These are phyloP conservation scores for Fusarium mundagurra DNA, from an alignment of 2,329 filamentous ascomycete species.

Conservation along the genomic window DNA sequence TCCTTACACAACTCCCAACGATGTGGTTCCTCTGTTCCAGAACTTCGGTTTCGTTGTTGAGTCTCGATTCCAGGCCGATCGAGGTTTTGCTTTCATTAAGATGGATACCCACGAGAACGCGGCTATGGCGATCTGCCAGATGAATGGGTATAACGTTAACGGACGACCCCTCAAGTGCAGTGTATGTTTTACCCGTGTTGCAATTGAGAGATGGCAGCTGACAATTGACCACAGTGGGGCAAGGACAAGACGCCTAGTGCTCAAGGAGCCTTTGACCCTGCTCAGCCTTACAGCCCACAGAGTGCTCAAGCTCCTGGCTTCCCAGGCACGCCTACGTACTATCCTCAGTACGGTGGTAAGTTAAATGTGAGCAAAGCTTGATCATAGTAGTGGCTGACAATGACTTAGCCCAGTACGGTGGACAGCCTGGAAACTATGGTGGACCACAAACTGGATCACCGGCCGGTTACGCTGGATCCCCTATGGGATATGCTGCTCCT, in stretches of 20 bases:
- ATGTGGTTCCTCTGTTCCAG: slow-evolving; percentile 97
- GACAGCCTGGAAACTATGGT: slow-evolving; percentile 74
- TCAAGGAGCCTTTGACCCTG: slow-evolving; percentile 77
- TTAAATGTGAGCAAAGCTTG: slow-evolving; percentile 31
- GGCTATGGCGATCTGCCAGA: slow-evolving; percentile 96
- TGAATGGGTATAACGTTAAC: slow-evolving; percentile 98
- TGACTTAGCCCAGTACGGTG: slow-evolving; percentile 63
- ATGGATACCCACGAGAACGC: slow-evolving; percentile 99
- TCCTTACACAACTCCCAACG: slow-evolving; percentile 95
- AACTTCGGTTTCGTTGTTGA: slow-evolving; percentile 99
- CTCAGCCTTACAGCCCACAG: slow-evolving; percentile 76
- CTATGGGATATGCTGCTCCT: slow-evolving; percentile 76
- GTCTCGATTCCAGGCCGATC: slow-evolving; percentile 96
- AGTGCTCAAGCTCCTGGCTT: slow-evolving; percentile 77
- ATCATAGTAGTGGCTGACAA: slow-evolving; percentile 40
- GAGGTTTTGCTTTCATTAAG: slow-evolving; percentile 98
- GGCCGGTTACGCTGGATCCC: slow-evolving; percentile 70
- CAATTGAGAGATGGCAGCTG: slow-evolving; percentile 10
- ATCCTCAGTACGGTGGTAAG: slow-evolving; percentile 91
- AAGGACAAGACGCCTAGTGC: slow-evolving; percentile 93
- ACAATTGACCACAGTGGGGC: slow-evolving; percentile 77
- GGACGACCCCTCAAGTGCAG: slow-evolving; percentile 97
- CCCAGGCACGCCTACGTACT: slow-evolving; percentile 85
- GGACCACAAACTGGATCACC: slow-evolving; percentile 70
- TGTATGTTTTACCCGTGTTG: slow-evolving; percentile 68